These are phyloP conservation scores for Geotrichum siamense DNA, from an alignment of 1,139 yeast genomes.

Conservation along the genomic window DNA sequence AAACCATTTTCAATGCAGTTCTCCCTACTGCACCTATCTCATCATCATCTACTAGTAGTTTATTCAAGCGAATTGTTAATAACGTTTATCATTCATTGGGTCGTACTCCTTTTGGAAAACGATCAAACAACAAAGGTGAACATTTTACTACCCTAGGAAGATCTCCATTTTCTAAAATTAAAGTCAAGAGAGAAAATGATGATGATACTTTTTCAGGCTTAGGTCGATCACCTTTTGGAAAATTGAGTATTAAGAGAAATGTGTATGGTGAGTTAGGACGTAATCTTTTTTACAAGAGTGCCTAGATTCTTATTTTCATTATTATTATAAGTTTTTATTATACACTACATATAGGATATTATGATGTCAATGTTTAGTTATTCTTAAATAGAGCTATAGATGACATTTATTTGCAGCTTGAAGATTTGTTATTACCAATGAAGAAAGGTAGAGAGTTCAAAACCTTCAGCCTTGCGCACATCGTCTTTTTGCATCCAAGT, in stretches of 20 bases:
- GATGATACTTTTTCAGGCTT: not conserved
- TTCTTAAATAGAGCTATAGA: too few species aligned
- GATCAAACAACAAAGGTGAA: too few species aligned
- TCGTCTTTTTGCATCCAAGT: too few species aligned
- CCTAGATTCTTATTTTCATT: too few species aligned
- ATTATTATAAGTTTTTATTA: too few species aligned
- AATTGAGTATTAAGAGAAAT: not conserved
- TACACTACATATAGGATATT: too few species aligned
- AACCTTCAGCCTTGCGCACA: too few species aligned
- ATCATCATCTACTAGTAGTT: not conserved
- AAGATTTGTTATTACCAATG: too few species aligned
- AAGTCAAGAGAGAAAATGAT: not conserved
- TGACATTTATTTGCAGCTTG: too few species aligned
- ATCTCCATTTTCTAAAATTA: not conserved
- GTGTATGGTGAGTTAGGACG: slow-evolving; percentile 1
- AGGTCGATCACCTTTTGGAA: not conserved
- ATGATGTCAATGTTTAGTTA: too few species aligned
- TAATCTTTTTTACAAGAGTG: not conserved
- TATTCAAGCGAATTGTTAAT: not conserved
- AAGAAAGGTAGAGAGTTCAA: too few species aligned
- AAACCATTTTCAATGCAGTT: slow-evolving; percentile 8
- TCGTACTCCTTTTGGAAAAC: slow-evolving; percentile 1
- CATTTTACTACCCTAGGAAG: too few species aligned
- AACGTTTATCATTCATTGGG: not conserved
- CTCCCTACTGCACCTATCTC: slow-evolving; percentile 10